Base-by-base conservation (phyloP, 164 flowering plant species). In the Kalanchoe fedtschenkoi region DNA sequence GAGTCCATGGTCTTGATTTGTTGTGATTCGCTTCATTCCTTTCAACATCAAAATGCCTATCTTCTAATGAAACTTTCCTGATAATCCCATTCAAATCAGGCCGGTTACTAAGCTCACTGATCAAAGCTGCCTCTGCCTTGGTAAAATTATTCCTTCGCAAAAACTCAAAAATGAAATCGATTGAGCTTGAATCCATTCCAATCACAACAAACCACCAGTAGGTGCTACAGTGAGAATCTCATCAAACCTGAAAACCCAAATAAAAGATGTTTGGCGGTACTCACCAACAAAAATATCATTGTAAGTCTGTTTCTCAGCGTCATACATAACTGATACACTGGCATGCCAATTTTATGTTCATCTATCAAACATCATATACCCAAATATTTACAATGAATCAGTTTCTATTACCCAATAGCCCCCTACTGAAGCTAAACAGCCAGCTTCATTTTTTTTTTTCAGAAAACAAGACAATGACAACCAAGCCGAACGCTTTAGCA, bases 111-210 rank as follows among this genome's bases (percentile, higher is more conserved):
- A 91, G 80, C 77, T 91, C 98, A 47, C 83, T 80, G 10, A 83
- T 86, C 68, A 91, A 69, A 57, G 98, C 98, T 65, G 92, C 89
- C 76, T 91, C 98, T 3, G 96, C 92, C 64, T 78, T 72, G 0
- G 81, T 69, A 61, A 89, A 91, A 34, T 69, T 74, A 69, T 91
- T 87, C 60, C 76, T 73, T 46, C 78, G 58, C 72, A 91, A 62
- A 71, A 82, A 91, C 34, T 89, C 92, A 69, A 91, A 68, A 60
- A 91, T 83, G 46, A 75, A 75, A 66, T 87, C 89, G 26, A 89
- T 76, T n/a, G 82, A 78, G 64, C 77, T 58, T 4, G 80, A 59
- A 3, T 87, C 86, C 61, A 58, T 58, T 37, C 14, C 39, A 58
- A 19, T 17, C 16, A 58, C 26, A 33, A 32, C 38, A 58, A 58